Base-by-base conservation (phyloP, 106 monocot genomes). In the Gastrodia elata region DNA sequence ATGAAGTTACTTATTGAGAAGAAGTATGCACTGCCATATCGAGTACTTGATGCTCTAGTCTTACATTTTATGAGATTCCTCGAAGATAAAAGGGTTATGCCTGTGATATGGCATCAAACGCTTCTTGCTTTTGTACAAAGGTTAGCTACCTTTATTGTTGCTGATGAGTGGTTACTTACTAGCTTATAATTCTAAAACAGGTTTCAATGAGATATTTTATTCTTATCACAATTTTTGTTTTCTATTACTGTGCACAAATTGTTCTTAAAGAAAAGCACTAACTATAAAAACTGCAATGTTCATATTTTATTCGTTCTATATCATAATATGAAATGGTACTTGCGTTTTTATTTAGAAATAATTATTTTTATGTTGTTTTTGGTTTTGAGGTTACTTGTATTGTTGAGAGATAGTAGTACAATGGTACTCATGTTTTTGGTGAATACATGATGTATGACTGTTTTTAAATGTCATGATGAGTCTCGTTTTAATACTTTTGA, bases 101-200 rank as follows among this genome's bases (percentile, higher is more conserved):
- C 91, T 59, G 91, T 91, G 26, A 91, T 91, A 70, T 91, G 91
- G 91, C 91, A 91, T 68, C 87, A 85, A 67, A 87, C 91, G 26
- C 82, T 91, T 71, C 87, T 91, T 69, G 79, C 87, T 22, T 91
- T 91, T 85, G 91, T 91, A 24, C 87, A 91, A 81, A 91, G 91
- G 91, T 91, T 64, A 74, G 24, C 55, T 74, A 6, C 69, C 22
- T 69, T 0, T 25, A 40, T 39, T 39, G 40, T 37, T 69, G 41
- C 8, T 40, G 25, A 2, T 20, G n/a, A 11, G 5, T 10, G 39
- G 11, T 37, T 41, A n/a, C 8, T 6, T 38, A 5, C 9, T 40
- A 40, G 15, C 18, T 39, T 69, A 6, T 35, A 18, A 36, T 37
- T 61, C 33, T 36, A 28, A 14, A 16, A 8, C 6, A 26, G 22